These are phyloP conservation scores for Didymella lethalis DNA, from an alignment of 2,329 filamentous ascomycete genomes.

Conservation along the genomic window DNA sequence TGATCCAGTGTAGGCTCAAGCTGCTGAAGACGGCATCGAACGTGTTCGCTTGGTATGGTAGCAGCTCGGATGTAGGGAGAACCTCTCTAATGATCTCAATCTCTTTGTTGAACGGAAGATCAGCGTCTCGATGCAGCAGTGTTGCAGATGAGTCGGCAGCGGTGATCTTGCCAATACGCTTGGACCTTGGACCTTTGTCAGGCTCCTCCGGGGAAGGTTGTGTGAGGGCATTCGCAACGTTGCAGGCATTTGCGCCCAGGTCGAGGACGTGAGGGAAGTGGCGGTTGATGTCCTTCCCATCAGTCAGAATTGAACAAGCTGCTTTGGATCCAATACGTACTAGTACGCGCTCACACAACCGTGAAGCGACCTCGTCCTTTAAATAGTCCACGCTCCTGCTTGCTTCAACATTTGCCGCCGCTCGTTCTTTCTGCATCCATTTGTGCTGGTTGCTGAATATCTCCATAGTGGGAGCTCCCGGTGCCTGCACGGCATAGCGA, in stretches of 20 bases:
- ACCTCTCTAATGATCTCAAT: slow-evolving; percentile 78
- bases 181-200: slow-evolving; percentile 70
- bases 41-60: slow-evolving; percentile 77
- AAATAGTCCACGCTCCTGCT: slow-evolving; percentile 90
- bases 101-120: slow-evolving; percentile 75
- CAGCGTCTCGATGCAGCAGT: slow-evolving; percentile 81
- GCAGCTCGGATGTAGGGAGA: slow-evolving; percentile 74
- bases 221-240: slow-evolving; percentile 83
- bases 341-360: slow-evolving; percentile 84
- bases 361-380: slow-evolving; percentile 86
- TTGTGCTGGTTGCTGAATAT: slow-evolving; percentile 92
- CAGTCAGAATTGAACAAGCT: not conserved
- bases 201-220: slow-evolving; percentile 66
- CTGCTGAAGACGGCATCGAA: slow-evolving; percentile 94
- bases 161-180: slow-evolving; percentile 75
- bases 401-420: slow-evolving; percentile 71
- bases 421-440: slow-evolving; percentile 89
- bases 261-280: slow-evolving; percentile 85
- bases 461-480: slow-evolving; percentile 79
- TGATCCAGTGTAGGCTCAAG: slow-evolving; percentile 94
- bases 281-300: slow-evolving; percentile 85
- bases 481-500: slow-evolving; percentile 78
- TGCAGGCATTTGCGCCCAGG: slow-evolving; percentile 94
- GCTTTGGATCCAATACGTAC: slow-evolving; percentile 54
- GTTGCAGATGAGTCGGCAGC: slow-evolving; percentile 82